These are phyloP conservation scores for Ramularia collo-cygni DNA, from an alignment of 2,329 filamentous ascomycete genomes.

Conservation along the genomic window DNA sequence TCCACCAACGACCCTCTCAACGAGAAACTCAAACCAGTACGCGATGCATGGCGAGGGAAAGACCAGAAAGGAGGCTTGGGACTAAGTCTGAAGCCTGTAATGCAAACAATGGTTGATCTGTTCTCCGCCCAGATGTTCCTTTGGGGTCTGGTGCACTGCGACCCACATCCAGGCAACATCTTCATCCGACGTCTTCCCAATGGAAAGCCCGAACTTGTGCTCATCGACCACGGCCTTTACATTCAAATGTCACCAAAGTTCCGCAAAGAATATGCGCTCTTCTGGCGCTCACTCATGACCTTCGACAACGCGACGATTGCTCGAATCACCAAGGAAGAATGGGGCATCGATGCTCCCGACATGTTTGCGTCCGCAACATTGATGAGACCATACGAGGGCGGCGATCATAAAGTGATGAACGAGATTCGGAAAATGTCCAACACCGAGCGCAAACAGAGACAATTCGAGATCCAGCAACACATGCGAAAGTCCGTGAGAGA, in stretches of 20 bases:
- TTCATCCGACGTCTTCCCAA: conserved; percentile 80
- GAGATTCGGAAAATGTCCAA: conserved; percentile 44
- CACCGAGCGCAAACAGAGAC: conserved; percentile 49
- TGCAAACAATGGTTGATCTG: conserved; percentile 93
- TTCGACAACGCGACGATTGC: conserved; percentile 80
- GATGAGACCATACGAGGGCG: conserved; percentile 84
- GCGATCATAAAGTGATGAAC: conserved; percentile 60
- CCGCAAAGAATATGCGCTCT: conserved; percentile 74
- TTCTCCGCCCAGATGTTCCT: conserved; percentile 98
- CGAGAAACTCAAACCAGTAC: conserved; percentile 69
- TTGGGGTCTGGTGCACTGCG: conserved; percentile 92
- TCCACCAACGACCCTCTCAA: conserved; percentile 45
- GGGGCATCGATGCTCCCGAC: conserved; percentile 85
- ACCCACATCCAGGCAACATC: conserved; percentile 95
- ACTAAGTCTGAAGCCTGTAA: conserved; percentile 74
- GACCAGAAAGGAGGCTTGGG: conserved; percentile 74
- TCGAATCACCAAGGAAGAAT: conserved; percentile 62
- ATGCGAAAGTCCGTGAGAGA: conserved; percentile 67
- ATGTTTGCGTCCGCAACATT: conserved; percentile 87
- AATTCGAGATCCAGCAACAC: conserved; percentile 75
- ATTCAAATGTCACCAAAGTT: conserved; percentile 82
- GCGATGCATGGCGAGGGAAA: conserved; percentile 68
- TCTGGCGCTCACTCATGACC: conserved; percentile 91
- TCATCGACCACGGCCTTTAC: conserved; percentile 96
- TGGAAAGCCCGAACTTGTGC: conserved; percentile 80